phyloP scores from a whole-genome alignment of 192 early-diverging fungal genomes.

The Polychytrium aggregatum region DNA sequence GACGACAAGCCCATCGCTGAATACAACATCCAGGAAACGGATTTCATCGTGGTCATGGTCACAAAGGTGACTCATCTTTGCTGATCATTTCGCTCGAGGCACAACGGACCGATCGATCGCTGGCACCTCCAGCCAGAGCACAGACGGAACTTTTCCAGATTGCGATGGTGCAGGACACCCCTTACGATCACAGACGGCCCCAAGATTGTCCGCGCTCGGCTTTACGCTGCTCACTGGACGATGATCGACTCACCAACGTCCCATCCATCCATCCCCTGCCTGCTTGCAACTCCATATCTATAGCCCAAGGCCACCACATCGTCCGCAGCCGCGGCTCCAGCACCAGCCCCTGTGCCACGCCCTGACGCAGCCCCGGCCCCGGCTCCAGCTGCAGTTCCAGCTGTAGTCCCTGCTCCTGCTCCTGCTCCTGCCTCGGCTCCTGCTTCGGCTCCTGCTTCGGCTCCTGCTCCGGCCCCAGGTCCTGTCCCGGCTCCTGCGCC shows the following conservation, averaged over 20 bases:
- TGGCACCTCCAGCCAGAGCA: too few relatives aligned
- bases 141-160: too few relatives aligned
- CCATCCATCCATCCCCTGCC: too few relatives aligned
- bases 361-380: too few relatives aligned
- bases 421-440: conserved; percentile 23
- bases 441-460: conserved; percentile 19
- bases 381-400: conserved; percentile 24
- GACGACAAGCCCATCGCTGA: conserved; percentile 64
- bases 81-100: too few relatives aligned
- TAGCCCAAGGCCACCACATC: conserved; percentile 7
- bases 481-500: conserved; percentile 12
- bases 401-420: conserved; percentile 17
- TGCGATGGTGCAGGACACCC: too few relatives aligned
- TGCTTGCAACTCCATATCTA: not conserved
- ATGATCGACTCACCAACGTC: too few relatives aligned
- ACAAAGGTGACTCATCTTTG: conserved; percentile 60
- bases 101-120: too few relatives aligned
- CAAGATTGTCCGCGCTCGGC: too few relatives aligned
- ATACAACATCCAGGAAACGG: conserved; percentile 75
- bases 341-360: conserved; percentile 26
- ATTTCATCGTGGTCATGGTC: conserved; percentile 93
- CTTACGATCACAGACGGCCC: too few relatives aligned
- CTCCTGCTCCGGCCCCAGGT: conserved; percentile 26
- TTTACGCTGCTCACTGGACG: too few relatives aligned
- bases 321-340: conserved; percentile 19